phyloP scores from a whole-genome alignment of 371 early-diverging fungal genomes.

The Dentiscutata heterogama region DNA sequence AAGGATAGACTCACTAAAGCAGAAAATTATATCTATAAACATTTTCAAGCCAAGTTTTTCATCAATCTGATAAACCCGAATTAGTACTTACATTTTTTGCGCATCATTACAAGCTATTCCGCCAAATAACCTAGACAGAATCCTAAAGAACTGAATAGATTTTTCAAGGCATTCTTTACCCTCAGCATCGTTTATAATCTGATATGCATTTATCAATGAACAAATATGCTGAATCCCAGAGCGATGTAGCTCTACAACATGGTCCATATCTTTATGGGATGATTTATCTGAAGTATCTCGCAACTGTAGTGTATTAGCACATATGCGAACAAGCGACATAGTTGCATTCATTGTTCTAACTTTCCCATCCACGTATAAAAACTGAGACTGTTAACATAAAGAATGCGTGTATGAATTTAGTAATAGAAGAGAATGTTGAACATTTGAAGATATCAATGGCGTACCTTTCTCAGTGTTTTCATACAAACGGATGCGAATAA shows the following conservation, averaged over 20 bases:
- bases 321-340: constrained; percentile 28
- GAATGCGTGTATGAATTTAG: background rate
- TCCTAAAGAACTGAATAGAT: constrained; percentile 30
- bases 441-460: background rate
- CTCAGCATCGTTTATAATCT: background rate
- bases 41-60: background rate
- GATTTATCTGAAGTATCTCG: constrained; percentile 8
- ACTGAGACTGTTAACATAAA: background rate
- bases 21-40: background rate
- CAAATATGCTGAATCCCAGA: background rate
- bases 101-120: constrained; percentile 32
- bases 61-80: background rate
- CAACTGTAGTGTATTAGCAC: constrained; percentile 29
- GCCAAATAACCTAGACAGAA: constrained; percentile 5
- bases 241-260: constrained; percentile 22
- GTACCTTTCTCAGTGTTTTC: constrained; percentile 32
- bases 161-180: background rate
- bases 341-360: constrained; percentile 13
- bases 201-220: background rate
- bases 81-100: constrained; percentile 22
- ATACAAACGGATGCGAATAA: constrained; percentile 4
- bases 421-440: background rate
- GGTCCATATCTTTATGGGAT: constrained; percentile 10
- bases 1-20: constrained; percentile 31
- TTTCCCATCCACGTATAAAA: background rate